These are phyloP conservation scores for Chalciporus sp. DNA, from an alignment of 1,284 basidiomycete genomes.

Conservation along the genomic window DNA sequence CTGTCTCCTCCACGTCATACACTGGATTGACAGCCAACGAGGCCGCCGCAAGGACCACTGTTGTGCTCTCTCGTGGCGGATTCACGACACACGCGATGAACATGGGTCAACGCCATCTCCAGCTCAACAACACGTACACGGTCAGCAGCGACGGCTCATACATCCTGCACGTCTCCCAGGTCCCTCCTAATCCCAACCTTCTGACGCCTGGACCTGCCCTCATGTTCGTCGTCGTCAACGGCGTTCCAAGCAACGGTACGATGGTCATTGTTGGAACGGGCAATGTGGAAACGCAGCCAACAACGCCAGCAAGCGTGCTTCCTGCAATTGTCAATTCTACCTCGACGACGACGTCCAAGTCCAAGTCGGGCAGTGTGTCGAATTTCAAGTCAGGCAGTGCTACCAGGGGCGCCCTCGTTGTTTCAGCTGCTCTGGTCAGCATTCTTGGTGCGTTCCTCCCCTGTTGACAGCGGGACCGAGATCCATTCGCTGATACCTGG, in stretches of 20 bases:
- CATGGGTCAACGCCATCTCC: constrained; percentile 55
- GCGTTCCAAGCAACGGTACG: constrained; percentile 69
- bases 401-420: background rate
- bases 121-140: constrained; percentile 56
- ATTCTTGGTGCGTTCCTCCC: background rate
- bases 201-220: constrained; percentile 77
- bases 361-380: background rate
- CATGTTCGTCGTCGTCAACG: constrained; percentile 70
- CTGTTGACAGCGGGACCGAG: background rate
- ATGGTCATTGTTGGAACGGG: constrained; percentile 71
- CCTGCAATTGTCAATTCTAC: constrained; percentile 6
- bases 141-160: constrained; percentile 58
- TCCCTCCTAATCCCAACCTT: constrained; percentile 71
- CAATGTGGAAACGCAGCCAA: constrained; percentile 60
- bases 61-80: constrained; percentile 70
- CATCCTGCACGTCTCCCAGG: constrained; percentile 67
- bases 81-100: constrained; percentile 80
- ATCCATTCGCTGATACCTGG: background rate
- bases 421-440: background rate
- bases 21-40: constrained; percentile 45
- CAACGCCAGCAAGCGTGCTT: constrained; percentile 31
- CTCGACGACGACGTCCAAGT: background rate
- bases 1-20: constrained; percentile 49
- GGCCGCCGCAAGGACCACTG: constrained; percentile 61
- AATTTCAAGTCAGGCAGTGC: background rate